Evolutionary conservation across 2,329 filamentous ascomycete genomes (phyloP).

Genomic region (Claviceps capensis): DNA sequence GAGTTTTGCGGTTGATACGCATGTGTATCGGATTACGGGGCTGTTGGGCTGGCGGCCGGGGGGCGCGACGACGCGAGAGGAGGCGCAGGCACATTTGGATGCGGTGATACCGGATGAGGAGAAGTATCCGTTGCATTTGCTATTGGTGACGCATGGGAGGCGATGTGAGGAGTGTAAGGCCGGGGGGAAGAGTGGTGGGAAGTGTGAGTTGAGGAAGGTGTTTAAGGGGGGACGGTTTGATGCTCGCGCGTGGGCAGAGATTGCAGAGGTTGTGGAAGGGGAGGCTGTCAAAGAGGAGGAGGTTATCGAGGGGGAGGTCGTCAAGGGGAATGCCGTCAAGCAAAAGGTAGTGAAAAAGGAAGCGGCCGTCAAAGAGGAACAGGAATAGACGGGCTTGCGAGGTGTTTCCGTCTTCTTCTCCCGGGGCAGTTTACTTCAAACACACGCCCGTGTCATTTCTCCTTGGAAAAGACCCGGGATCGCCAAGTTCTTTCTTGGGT

Average conservation of each 20-base stretch:
- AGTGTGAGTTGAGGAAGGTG: constrained; percentile 27
- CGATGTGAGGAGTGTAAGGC: constrained; percentile 31
- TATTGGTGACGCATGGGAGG: constrained; percentile 34
- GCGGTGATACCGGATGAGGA: constrained; percentile 30
- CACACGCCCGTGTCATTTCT: too few relatives aligned
- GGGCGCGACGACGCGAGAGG: constrained; percentile 25
- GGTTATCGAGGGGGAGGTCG: background rate
- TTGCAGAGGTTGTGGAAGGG: background rate
- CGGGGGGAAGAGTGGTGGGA: constrained; percentile 24
- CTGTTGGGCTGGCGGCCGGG: constrained; percentile 34
- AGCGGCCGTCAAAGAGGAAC: background rate
- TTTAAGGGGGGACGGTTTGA: constrained; percentile 18
- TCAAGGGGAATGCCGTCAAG: background rate
- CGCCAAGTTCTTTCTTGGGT: too few relatives aligned
- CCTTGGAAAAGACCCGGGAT: too few relatives aligned
- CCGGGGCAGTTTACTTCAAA: too few relatives aligned
- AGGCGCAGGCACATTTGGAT: constrained; percentile 37
- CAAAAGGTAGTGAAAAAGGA: background rate
- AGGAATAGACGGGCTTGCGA: background rate
- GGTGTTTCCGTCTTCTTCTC: too few relatives aligned
- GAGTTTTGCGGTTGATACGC: constrained; percentile 40
- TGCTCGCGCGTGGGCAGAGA: constrained; percentile 7
- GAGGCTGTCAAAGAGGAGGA: background rate
- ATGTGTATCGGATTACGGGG: constrained; percentile 35
- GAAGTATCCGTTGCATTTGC: constrained; percentile 36